Conservation (phyloP, 768 basidiomycete genomes). For the Naganishia friedmannii region DNA sequence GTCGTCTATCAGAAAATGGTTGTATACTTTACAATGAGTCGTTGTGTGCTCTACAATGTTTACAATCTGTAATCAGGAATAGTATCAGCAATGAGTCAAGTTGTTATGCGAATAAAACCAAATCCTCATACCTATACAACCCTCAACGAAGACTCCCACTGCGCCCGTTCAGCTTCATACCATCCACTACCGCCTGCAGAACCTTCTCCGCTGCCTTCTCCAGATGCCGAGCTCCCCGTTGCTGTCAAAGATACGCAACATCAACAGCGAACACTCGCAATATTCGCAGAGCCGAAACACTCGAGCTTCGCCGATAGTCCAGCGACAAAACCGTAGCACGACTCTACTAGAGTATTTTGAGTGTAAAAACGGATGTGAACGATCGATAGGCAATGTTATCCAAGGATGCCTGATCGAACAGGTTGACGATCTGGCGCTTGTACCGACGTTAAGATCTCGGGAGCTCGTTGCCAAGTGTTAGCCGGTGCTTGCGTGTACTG, state of each 20-base stretch:
- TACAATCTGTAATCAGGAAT: not conserved
- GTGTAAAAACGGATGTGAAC: conserved; percentile 75
- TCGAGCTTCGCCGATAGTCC: conserved; percentile 74
- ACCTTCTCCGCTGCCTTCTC: not conserved
- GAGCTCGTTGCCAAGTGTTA: no score
- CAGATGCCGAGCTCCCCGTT: not conserved
- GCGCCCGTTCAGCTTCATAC: not conserved
- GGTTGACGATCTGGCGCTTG: no score
- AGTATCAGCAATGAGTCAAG: not conserved
- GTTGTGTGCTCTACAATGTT: no score
- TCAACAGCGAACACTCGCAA: conserved; percentile 66
- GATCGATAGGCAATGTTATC: conserved; percentile 59
- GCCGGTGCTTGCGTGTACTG: no score
- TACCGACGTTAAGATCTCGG: no score
- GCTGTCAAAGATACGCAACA: conserved; percentile 52
- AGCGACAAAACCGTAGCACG: conserved; percentile 58
- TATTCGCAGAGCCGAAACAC: conserved; percentile 56
- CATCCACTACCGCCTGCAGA: not conserved
- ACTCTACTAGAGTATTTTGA: conserved; percentile 74
- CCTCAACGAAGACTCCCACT: conserved; percentile 1
- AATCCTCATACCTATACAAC: conserved; percentile 4
- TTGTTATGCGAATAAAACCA: not conserved
- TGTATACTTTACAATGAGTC: not conserved
- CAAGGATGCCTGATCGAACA: conserved; percentile 55
- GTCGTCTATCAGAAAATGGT: no score